phyloP scores from a whole-genome alignment of 768 basidiomycete species.

The Amanita rubescens region DNA sequence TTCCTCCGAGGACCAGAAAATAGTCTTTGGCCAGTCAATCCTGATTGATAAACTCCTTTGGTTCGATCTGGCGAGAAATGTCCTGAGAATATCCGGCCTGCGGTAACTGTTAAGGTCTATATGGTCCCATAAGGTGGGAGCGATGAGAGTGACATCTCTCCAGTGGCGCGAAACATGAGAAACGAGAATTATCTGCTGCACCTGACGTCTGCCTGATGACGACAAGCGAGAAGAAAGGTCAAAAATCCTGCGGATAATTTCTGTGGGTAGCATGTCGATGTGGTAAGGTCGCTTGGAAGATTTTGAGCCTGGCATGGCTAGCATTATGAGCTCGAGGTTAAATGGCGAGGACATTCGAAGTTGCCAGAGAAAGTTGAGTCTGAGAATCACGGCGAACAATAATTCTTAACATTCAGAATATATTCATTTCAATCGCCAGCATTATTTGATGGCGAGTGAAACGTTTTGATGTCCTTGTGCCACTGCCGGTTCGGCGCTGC shows the following conservation, averaged over 20 bases:
- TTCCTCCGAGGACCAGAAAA: slow-evolving; percentile 5
- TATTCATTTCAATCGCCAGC: too few relatives aligned
- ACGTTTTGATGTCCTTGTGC: too few relatives aligned
- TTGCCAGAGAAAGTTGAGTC: background rate
- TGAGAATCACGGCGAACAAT: background rate
- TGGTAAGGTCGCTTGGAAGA: background rate
- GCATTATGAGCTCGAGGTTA: slow-evolving; percentile 3
- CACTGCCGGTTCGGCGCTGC: too few relatives aligned
- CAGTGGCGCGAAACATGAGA: slow-evolving; percentile 45
- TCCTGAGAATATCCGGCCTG: slow-evolving; percentile 2
- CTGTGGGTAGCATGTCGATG: slow-evolving; percentile 6
- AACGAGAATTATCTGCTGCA: slow-evolving; percentile 37
- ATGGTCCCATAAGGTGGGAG: slow-evolving; percentile 39
- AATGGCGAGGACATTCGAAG: slow-evolving; percentile 6
- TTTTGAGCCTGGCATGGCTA: background rate
- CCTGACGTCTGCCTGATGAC: slow-evolving; percentile 4
- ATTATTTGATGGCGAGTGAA: too few relatives aligned
- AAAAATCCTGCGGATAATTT: slow-evolving; percentile 7
- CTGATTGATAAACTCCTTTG: background rate
- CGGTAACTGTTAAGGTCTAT: background rate
- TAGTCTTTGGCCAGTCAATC: slow-evolving; percentile 5
- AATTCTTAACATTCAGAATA: too few relatives aligned
- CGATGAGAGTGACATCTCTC: slow-evolving; percentile 41
- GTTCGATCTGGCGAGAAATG: slow-evolving; percentile 1
- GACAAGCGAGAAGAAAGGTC: slow-evolving; percentile 1